Conservation (phyloP, 176 grass and related monocot genomes). For the Aegilops speltoides region DNA sequence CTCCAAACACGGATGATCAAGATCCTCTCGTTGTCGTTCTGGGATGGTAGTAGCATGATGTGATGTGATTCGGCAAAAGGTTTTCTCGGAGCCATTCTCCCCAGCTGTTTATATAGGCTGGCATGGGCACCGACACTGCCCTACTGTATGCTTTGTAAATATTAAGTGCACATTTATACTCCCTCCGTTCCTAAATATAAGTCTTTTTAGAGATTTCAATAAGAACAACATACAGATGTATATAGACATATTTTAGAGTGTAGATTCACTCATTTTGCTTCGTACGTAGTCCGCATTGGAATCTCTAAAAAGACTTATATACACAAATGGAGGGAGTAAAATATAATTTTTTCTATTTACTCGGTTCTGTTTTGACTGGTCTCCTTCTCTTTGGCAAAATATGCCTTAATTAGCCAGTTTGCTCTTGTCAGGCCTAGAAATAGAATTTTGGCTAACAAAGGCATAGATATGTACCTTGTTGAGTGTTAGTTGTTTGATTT, state of each 20-base stretch:
- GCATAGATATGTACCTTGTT: background rate
- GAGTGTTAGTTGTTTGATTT: background rate
- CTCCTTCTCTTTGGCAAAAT: background rate
- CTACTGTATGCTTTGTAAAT: conserved; percentile 16
- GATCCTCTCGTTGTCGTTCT: background rate
- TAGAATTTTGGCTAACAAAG: background rate
- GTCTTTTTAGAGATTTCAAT: too few species aligned
- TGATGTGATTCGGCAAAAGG: conserved; percentile 10
- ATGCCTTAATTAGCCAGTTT: background rate
- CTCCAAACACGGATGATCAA: background rate
- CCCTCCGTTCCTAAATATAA: too few species aligned
- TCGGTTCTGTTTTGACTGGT: background rate
- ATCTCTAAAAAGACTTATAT: too few species aligned
- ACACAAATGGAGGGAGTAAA: background rate
- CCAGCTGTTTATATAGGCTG: background rate
- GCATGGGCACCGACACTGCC: background rate
- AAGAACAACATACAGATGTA: too few species aligned
- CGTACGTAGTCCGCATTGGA: too few species aligned
- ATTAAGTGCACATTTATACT: background rate
- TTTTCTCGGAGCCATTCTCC: conserved; percentile 23
- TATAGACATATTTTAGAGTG: too few species aligned
- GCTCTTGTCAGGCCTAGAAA: background rate
- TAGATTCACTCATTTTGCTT: too few species aligned
- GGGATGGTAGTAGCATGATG: conserved; percentile 26
- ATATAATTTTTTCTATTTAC: background rate